Evolutionary conservation across 208 protist genomes (phyloP).

Genomic region (Wallacemonas sp.): DNA sequence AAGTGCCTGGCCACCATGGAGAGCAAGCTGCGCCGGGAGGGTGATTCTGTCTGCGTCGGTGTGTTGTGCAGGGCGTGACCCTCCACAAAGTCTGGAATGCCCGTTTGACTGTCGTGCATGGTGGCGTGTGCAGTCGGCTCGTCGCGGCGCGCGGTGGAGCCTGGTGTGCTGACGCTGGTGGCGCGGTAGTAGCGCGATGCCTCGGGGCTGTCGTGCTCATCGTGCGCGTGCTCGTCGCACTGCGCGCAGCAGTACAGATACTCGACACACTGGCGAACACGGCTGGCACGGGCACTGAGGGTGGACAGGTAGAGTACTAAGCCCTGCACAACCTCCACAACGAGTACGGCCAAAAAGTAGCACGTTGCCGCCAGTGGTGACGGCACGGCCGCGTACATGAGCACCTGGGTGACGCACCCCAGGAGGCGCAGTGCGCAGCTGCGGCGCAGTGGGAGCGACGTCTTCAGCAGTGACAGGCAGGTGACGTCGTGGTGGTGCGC

Average conservation of each 20-base stretch:
- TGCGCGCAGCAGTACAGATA: background rate
- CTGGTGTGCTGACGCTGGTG: background rate
- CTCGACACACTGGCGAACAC: constrained; percentile 2
- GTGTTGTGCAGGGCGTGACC: too few relatives aligned
- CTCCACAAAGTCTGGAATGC: too few relatives aligned
- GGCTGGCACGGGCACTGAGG: background rate
- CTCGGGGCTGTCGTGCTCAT: background rate
- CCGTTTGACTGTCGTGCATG: too few relatives aligned
- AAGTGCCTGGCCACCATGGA: background rate
- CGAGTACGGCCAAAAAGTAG: background rate
- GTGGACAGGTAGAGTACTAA: constrained; percentile 6
- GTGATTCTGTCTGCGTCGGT: background rate
- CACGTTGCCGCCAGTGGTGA: background rate
- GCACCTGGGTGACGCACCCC: constrained; percentile 1
- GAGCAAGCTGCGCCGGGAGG: background rate
- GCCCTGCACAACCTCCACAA: background rate
- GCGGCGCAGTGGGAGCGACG: background rate
- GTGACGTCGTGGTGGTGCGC: too few relatives aligned
- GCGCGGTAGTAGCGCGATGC: constrained; percentile 2
- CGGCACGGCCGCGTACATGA: background rate
- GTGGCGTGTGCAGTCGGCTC: background rate
- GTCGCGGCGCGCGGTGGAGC: background rate
- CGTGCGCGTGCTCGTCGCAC: background rate
- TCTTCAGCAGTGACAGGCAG: background rate
- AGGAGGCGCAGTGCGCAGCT: background rate